Conservation (phyloP, 2,329 filamentous ascomycete species). For the Elsinoe australis region DNA sequence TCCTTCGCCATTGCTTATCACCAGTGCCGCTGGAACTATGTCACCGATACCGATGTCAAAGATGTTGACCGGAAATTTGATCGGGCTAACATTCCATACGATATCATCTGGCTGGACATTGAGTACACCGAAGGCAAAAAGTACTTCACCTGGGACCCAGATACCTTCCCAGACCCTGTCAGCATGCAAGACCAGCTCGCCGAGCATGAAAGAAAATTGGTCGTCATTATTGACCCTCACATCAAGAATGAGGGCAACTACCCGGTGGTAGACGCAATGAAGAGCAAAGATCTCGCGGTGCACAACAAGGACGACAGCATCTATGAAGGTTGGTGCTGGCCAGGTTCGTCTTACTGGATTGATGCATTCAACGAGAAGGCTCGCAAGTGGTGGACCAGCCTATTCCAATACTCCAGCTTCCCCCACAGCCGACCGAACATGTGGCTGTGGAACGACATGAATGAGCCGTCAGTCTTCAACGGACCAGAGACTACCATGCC, state of each 20-base stretch:
- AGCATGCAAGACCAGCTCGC: slow-evolving; percentile 85
- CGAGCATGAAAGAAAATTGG: slow-evolving; percentile 77
- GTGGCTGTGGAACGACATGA: slow-evolving; percentile 99
- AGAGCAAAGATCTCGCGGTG: slow-evolving; percentile 72
- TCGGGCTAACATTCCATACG: slow-evolving; percentile 90
- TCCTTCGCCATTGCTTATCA: slow-evolving; percentile 91
- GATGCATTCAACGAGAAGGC: slow-evolving; percentile 93
- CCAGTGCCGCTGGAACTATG: slow-evolving; percentile 98
- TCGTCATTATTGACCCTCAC: slow-evolving; percentile 92
- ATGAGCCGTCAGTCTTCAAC: slow-evolving; percentile 97
- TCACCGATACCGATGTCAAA: slow-evolving; percentile 92
- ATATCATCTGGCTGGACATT: slow-evolving; percentile 97
- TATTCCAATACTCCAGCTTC: slow-evolving; percentile 85
- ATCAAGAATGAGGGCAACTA: slow-evolving; percentile 89
- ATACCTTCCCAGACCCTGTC: slow-evolving; percentile 78
- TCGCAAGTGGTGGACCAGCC: slow-evolving; percentile 78
- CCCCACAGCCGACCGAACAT: slow-evolving; percentile 79
- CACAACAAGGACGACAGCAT: slow-evolving; percentile 82
- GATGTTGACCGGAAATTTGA: slow-evolving; percentile 96
- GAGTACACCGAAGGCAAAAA: slow-evolving; percentile 96
- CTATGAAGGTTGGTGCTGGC: slow-evolving; percentile 99
- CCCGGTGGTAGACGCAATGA: slow-evolving; percentile 68
- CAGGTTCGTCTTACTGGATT: slow-evolving; percentile 91
- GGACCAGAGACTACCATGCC: slow-evolving; percentile 98
- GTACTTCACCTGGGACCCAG: slow-evolving; percentile 94